Conservation (phyloP, 139 green algal species). For the Chlorokybus atmophyticus region DNA sequence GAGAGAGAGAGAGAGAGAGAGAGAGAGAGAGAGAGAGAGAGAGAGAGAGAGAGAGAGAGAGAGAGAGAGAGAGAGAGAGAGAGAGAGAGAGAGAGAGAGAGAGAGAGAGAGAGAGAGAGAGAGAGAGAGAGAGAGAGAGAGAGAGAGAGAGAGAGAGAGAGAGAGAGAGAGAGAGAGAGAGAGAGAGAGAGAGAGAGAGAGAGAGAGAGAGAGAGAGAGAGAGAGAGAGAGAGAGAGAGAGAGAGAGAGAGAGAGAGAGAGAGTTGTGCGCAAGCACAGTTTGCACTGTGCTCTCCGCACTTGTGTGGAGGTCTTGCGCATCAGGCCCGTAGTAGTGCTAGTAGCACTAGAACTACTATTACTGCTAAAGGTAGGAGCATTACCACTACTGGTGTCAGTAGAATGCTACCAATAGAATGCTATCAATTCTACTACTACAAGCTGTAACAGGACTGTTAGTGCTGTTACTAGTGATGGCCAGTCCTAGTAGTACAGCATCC, state of each 20-base stretch:
- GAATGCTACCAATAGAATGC: too few relatives aligned
- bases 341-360: too few relatives aligned
- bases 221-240: constrained; percentile 3
- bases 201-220: constrained; percentile 3
- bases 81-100: constrained; percentile 1
- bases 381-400: too few relatives aligned
- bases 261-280: neutral
- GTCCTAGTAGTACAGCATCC: too few relatives aligned
- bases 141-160: constrained; percentile 3
- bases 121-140: neutral
- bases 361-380: too few relatives aligned
- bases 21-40: constrained; percentile 3
- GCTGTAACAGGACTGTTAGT: too few relatives aligned
- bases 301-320: too few relatives aligned
- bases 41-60: neutral
- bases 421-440: too few relatives aligned
- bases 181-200: constrained; percentile 3
- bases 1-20: neutral
- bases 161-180: constrained; percentile 3
- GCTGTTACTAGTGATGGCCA: too few relatives aligned
- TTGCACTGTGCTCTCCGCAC: too few relatives aligned
- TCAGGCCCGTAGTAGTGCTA: too few relatives aligned
- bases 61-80: neutral
- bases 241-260: constrained; percentile 3
- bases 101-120: neutral